A percentile compares a stretch with the other conserved stretches of the same genome.
These are phyloP conservation scores for Parietaria judaica DNA, from an alignment of 306 rosid species.

Conservation along the genomic window DNA sequence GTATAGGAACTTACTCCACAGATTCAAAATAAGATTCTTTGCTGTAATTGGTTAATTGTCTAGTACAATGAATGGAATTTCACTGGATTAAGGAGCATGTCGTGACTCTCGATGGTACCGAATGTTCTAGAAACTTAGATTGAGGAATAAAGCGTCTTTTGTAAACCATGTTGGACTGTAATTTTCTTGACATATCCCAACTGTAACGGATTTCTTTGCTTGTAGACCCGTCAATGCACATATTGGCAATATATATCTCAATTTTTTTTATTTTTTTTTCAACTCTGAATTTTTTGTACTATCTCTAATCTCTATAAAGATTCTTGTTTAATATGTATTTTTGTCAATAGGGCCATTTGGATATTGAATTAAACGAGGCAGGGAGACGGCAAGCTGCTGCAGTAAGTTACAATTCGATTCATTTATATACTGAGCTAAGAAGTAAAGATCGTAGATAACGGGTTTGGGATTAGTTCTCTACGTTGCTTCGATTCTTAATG, in stretches of 20 bases:
- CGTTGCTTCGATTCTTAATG: not conserved
- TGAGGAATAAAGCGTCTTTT: not conserved
- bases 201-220: too few relatives aligned
- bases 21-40: too few relatives aligned
- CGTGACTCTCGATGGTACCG: not conserved
- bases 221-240: too few relatives aligned
- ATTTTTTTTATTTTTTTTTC: too few relatives aligned
- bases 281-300: not conserved
- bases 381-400: conserved; percentile 83
- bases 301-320: not conserved
- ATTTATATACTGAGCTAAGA: conserved; percentile 6
- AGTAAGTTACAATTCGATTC: conserved; percentile 37
- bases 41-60: too few relatives aligned
- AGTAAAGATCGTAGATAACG: conserved; percentile 4
- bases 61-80: too few relatives aligned
- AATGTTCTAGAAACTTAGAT: not conserved
- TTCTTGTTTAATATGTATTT: conserved; percentile 4
- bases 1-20: too few relatives aligned
- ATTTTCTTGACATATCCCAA: too few relatives aligned
- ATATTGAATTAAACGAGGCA: conserved; percentile 77
- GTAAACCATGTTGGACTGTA: not conserved
- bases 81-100: too few relatives aligned
- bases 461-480: not conserved
- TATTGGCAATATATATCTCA: too few relatives aligned
- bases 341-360: conserved; percentile 69